Base-by-base conservation (phyloP, 495 filamentous ascomycete species). In the Terfezia boudieri region DNA sequence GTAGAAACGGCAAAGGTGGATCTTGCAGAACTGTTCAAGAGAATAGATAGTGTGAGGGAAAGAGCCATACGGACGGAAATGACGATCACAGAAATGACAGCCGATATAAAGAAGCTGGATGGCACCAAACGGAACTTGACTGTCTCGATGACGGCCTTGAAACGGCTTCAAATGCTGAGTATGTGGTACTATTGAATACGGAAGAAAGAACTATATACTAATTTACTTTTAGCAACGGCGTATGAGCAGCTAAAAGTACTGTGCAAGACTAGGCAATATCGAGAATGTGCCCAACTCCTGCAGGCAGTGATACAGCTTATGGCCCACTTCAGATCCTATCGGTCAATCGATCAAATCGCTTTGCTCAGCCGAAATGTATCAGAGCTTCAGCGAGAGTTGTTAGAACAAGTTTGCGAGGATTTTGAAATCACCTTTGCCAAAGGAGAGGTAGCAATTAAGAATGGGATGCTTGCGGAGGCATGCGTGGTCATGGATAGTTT, bases 391-490 rank as follows among this genome's bases (percentile, higher is more conserved):
- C 73, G 89, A 43, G 90, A 96, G 67, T 71, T 98, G 36, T 71
- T 94, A 56, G 90, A 98, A 70, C 92, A 98, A 66, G 80, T 96
- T 20, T 98, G 90, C 67, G 90, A 96, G 69, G 90, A 98, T 67
- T 96, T 98, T 60, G 90, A 98, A 71, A 74, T 94, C 49, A 80
- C 81, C 0, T 96, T 96, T 68, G 84, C 92, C 16, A 94, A 90
- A 67, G 81, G 78, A 3, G 89, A 96, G 66, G 78, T 94, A 16
- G 71, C 72, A 9, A 71, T 77, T 55, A 79, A 76, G 58, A 81
- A 79, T 58, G 74, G 70, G 11, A 78, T 82, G 60, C 73, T 98
- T 49, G 71, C 80, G 17, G 92, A 98, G 67, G 84, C 84, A 9
- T 98, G 90, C 66, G 71, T 79, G 58, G 89, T 96, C 48, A 90